Percentiles rank a stretch among this genome's conserved stretches.
Evolutionary conservation across 108 stramenopile species (phyloP).

Genomic region (Hondaea fermentalgiana): DNA sequence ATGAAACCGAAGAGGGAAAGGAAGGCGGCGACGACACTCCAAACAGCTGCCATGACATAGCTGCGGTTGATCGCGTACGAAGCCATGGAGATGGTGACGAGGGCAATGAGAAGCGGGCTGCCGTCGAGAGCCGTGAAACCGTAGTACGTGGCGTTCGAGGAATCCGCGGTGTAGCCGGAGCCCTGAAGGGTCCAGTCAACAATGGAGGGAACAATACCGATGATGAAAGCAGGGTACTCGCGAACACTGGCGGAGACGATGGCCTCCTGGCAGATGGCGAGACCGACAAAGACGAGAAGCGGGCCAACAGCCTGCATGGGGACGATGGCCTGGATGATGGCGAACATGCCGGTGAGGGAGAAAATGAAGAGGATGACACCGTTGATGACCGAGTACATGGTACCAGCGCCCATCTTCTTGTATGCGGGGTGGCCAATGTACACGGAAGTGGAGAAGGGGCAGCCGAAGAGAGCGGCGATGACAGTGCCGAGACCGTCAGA

Average conservation of each 20-base stretch:
- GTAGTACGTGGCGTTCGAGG: neutral
- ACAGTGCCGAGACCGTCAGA: slow-evolving; percentile 34
- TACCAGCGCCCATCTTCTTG: slow-evolving; percentile 30
- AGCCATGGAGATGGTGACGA: neutral
- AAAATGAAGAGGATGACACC: slow-evolving; percentile 22
- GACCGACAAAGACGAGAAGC: neutral
- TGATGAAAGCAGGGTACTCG: neutral
- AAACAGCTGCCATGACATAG: neutral
- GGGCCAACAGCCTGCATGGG: neutral
- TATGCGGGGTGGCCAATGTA: slow-evolving; percentile 37
- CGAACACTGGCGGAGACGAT: neutral
- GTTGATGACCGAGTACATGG: slow-evolving; percentile 24
- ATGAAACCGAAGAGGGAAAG: neutral
- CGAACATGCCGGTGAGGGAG: slow-evolving; percentile 4
- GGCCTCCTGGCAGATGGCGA: neutral
- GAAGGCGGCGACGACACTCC: neutral
- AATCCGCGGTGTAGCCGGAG: neutral
- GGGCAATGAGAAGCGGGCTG: neutral
- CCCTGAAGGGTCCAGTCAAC: neutral
- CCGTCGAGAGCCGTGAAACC: neutral
- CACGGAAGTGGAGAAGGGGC: slow-evolving; percentile 28
- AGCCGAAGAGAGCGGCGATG: slow-evolving; percentile 33
- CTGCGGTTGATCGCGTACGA: neutral
- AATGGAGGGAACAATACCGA: neutral
- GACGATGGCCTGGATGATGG: slow-evolving; percentile 17